Evolutionary conservation across 2,329 filamentous ascomycete species (phyloP), one percentile per base, ranked within the genome.

Genomic region (Clarireedia homoeocarpa): DNA sequence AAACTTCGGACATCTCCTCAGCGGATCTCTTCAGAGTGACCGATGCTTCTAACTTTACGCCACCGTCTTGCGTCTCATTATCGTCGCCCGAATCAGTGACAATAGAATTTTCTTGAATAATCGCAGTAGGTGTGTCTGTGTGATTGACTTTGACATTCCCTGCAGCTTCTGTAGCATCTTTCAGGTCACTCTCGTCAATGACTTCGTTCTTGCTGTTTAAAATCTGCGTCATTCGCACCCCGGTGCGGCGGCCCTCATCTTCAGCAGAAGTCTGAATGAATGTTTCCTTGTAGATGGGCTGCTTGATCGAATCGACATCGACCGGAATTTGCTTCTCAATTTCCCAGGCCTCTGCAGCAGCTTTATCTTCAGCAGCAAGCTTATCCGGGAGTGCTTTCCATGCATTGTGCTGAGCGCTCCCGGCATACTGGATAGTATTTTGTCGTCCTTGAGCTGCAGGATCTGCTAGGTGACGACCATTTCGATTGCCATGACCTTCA

Each of bases 161-260:
- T 5, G 52, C 17, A 12, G 12, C 42, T 12, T 17, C 40, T 44
- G 26, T 6, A 44, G 2, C 26, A 39, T 26, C 24, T 5, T 45
- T 34, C 30, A 40, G 24, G 34, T 12, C 6, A 9, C 14, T 47
- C 6, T 47, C 34, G n/a, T 26, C 24, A 10, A 56, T 17, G 15
- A 51, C 26, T 30, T 55, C 39, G 6, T 55, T 55, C 39, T 51
- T 45, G 12, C 39, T 15, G 27, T 48, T 48, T 5, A 61, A 40
- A 20, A 54, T 46, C 26, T 36, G 55, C 10, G 57, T 62, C 7
- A 54, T 27, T 50, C 51, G 62, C 3, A 58, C 49, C 15, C 65
- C 65, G 36, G 64, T 67, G 10, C 60, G 62, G 14, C 56, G 54
- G 9, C 54, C 58, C 55, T 73, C 73, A 59, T 62, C 64, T 26